phyloP scores from a whole-genome alignment of 2,329 filamentous ascomycete species.

The Colletotrichum sublineola region DNA sequence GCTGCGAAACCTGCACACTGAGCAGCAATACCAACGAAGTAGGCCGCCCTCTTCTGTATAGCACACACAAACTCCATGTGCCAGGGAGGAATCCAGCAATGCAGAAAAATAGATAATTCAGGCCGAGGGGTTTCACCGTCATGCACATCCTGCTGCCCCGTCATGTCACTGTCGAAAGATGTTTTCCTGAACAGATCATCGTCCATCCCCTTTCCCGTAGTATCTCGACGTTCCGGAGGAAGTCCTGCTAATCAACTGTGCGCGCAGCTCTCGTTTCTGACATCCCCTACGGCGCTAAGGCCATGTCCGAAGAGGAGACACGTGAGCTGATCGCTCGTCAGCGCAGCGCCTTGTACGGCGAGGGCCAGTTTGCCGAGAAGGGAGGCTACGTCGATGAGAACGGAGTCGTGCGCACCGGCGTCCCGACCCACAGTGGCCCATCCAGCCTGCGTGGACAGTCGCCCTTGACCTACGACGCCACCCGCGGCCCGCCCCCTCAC shows the following conservation, averaged over 20 bases:
- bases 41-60: slow-evolving; percentile 84
- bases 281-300: slow-evolving; percentile 71
- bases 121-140: slow-evolving; percentile 42
- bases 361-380: slow-evolving; percentile 76
- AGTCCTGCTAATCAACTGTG: slow-evolving; percentile 40
- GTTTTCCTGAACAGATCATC: slow-evolving; percentile 37
- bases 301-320: slow-evolving; percentile 94
- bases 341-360: slow-evolving; percentile 93
- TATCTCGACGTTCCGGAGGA: slow-evolving; percentile 35
- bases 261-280: slow-evolving; percentile 42
- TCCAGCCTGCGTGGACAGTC: slow-evolving; percentile 81
- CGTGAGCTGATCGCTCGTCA: slow-evolving; percentile 96
- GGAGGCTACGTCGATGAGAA: slow-evolving; percentile 77
- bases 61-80: slow-evolving; percentile 65
- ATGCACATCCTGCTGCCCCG: slow-evolving; percentile 42
- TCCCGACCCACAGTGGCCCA: slow-evolving; percentile 74
- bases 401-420: slow-evolving; percentile 72
- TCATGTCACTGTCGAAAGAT: slow-evolving; percentile 43
- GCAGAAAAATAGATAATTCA: slow-evolving; percentile 53
- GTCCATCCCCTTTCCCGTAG: slow-evolving; percentile 40
- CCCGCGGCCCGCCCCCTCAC: slow-evolving; percentile 57
- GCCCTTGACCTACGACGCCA: slow-evolving; percentile 78
- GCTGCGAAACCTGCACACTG: slow-evolving; percentile 99
- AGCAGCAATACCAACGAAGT: slow-evolving; percentile 99
- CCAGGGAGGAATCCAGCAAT: slow-evolving; percentile 51